Evolutionary conservation across 2,329 filamentous ascomycete species (phyloP).

Genomic region (Fusarium begoniae): DNA sequence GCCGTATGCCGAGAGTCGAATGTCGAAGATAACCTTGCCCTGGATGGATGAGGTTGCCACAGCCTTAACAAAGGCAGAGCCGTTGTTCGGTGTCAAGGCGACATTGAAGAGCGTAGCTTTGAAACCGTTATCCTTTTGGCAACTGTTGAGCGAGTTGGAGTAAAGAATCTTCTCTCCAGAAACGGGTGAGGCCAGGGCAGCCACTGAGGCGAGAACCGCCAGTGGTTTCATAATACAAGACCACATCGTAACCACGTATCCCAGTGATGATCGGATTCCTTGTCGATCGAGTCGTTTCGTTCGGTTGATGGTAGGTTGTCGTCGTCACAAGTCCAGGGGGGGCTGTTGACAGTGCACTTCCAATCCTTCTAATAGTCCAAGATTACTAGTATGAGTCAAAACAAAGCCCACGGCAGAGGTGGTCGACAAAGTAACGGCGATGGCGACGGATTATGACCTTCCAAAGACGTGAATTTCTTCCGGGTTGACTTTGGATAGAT

Average conservation of each 20-base stretch:
- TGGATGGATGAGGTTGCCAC: constrained; percentile 83
- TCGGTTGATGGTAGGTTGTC: constrained; percentile 7
- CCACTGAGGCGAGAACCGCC: constrained; percentile 56
- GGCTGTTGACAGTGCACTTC: background rate
- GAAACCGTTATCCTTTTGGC: constrained; percentile 85
- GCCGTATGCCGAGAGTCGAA: constrained; percentile 84
- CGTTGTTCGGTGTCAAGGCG: constrained; percentile 78
- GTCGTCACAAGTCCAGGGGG: constrained; percentile 1
- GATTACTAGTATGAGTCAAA: background rate
- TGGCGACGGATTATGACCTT: constrained; percentile 8
- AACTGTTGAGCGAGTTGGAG: constrained; percentile 85
- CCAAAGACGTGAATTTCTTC: constrained; percentile 28
- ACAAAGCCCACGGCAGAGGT: background rate
- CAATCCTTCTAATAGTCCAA: background rate
- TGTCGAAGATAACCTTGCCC: constrained; percentile 81
- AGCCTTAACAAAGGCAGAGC: constrained; percentile 76
- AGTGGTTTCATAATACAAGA: constrained; percentile 56
- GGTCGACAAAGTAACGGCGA: constrained; percentile 2
- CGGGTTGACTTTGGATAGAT: constrained; percentile 5
- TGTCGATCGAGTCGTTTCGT: constrained; percentile 1
- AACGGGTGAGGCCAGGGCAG: constrained; percentile 56
- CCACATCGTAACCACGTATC: constrained; percentile 54
- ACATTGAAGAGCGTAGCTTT: constrained; percentile 91
- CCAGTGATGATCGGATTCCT: background rate
- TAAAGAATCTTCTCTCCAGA: constrained; percentile 74